Conservation (phyloP, 495 filamentous ascomycete genomes). For the Pseudomonodictys pantanalensis region DNA sequence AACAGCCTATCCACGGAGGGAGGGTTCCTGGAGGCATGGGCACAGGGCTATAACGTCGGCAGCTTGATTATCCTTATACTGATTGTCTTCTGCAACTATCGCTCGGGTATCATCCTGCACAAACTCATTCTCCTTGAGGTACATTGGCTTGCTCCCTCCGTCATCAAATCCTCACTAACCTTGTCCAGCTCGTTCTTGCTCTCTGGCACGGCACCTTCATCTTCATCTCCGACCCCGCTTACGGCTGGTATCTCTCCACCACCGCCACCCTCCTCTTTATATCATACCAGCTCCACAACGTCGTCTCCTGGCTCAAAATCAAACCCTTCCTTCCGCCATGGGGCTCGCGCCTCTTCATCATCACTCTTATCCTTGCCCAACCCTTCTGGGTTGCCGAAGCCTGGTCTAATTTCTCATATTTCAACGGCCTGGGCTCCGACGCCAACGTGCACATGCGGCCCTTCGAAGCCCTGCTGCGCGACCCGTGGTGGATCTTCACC, state of each 20-base stretch:
- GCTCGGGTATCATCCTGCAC: constrained; percentile 23
- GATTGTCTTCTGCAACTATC: constrained; percentile 30
- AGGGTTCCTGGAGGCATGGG: constrained; percentile 29
- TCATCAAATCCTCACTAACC: neutral
- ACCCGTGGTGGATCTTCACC: constrained; percentile 35
- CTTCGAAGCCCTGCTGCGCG: constrained; percentile 21
- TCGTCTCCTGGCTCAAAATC: constrained; percentile 33
- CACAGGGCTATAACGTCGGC: constrained; percentile 30
- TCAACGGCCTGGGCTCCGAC: constrained; percentile 21
- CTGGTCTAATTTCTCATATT: constrained; percentile 30
- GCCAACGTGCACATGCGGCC: constrained; percentile 18
- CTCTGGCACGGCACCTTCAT: constrained; percentile 31
- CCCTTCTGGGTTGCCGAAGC: constrained; percentile 28
- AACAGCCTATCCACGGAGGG: constrained; percentile 13
- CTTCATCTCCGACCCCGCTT: constrained; percentile 18
- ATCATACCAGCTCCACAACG: constrained; percentile 30
- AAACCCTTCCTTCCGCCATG: constrained; percentile 27
- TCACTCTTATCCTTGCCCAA: constrained; percentile 11
- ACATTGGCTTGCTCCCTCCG: neutral
- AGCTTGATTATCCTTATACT: constrained; percentile 23
- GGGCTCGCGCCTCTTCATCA: constrained; percentile 22
- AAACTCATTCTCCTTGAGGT: constrained; percentile 32
- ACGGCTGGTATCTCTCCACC: constrained; percentile 31
- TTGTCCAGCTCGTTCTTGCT: constrained; percentile 19
- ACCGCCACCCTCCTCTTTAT: constrained; percentile 30